Conservation (phyloP, 2,329 filamentous ascomycete species). For the Xylariales sp. region DNA sequence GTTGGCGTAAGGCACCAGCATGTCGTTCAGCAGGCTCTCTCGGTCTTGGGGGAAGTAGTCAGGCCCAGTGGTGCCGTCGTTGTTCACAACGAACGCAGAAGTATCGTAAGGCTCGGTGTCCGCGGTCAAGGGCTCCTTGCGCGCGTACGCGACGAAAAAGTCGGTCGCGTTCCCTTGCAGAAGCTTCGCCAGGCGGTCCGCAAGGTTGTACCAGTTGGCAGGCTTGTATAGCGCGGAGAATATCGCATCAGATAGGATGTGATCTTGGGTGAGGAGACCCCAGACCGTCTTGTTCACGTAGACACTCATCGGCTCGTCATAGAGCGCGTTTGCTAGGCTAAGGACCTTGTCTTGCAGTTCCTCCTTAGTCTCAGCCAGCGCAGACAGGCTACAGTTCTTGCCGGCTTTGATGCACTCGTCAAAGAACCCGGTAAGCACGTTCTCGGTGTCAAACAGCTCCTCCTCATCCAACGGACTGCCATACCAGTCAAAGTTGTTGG, state of each 20-base stretch:
- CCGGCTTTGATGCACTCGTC: constrained; percentile 44
- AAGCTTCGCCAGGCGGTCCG: constrained; percentile 27
- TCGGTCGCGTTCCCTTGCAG: constrained; percentile 35
- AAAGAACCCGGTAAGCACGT: constrained; percentile 36
- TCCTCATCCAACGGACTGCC: constrained; percentile 26
- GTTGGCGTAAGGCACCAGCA: constrained; percentile 27
- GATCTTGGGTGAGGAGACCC: constrained; percentile 30
- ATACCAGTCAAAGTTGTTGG: constrained; percentile 23
- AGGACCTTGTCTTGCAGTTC: constrained; percentile 28
- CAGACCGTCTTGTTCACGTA: constrained; percentile 37
- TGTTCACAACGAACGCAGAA: constrained; percentile 20
- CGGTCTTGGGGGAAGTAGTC: constrained; percentile 29
- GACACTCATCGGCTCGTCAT: constrained; percentile 32
- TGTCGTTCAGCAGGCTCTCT: constrained; percentile 25
- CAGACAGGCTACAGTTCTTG: constrained; percentile 36
- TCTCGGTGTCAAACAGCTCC: constrained; percentile 36
- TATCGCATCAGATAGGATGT: constrained; percentile 29
- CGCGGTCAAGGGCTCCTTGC: constrained; percentile 8
- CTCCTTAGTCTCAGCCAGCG: constrained; percentile 29
- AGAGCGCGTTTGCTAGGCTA: constrained; percentile 25
- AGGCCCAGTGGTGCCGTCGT: constrained; percentile 25
- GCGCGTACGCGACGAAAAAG: constrained; percentile 29
- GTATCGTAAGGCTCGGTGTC: constrained; percentile 20
- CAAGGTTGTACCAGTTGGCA: constrained; percentile 28
- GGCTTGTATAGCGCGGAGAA: constrained; percentile 36